Base-by-base conservation (phyloP, 2,329 filamentous ascomycete genomes). In the Penicillium janthinellum region DNA sequence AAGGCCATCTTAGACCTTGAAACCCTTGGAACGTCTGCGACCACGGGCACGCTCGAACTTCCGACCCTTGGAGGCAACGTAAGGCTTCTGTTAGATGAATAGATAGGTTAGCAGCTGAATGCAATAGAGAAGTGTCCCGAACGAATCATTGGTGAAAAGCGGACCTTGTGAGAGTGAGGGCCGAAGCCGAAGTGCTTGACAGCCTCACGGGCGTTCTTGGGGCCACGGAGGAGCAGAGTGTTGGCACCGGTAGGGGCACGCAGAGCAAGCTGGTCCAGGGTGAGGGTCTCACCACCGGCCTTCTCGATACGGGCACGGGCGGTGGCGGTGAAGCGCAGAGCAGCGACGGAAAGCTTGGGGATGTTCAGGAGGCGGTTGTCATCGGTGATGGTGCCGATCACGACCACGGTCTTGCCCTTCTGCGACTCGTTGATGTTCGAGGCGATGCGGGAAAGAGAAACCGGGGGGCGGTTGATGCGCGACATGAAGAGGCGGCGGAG, bases 1-100 rank as follows among this genome's bases (percentile, higher is more conserved):
- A 54, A 63, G 44, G 54, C 56, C 58, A 45, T 64, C 91, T 91
- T 96, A 99, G 80, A 99, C 95, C 92, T 99, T 99, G 93, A 99
- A 99, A 88, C 96, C 95, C 78, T 91, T 88, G 76, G 93, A 98
- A 81, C 92, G 87, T 90, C 95, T 96, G 84, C 95, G 93, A 83
- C 95, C 96, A 95, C 95, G 93, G 77, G 93, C 95, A 77, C 88
- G 88, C 90, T 99, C 96, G 86, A 99, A 99, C 88, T 99, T 99
- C 84, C 95, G 90, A 78, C 96, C 96, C 91, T 99, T 99, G 86
- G 92, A 96, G 83, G 92, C 87, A 77, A 99, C 87, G 75, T 96
- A 91, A 73, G 94, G 94, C 88, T 97, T 98, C 94, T 95, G 59
- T 58, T 53, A 5, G n/a, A 47, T 6, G 64, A 17, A 49, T 37